These are phyloP conservation scores for Dactylellina drechsleri DNA, from an alignment of 2,329 filamentous ascomycete species.

Conservation along the genomic window DNA sequence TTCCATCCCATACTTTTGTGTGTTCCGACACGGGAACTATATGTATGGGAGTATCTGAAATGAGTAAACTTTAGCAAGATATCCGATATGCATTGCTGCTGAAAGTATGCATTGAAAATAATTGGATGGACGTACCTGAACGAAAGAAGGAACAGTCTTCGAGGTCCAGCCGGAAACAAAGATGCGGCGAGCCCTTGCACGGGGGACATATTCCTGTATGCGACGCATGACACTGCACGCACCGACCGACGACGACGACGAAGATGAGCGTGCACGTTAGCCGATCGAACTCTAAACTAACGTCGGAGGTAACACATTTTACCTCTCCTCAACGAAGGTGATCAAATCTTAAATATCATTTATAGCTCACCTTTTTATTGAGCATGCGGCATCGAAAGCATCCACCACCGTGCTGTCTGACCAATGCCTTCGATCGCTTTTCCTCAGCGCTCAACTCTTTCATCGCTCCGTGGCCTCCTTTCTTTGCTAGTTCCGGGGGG, in stretches of 20 bases:
- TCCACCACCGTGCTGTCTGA: slow-evolving; percentile 46
- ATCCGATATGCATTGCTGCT: slow-evolving; percentile 2
- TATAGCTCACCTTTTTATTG: slow-evolving; percentile 50
- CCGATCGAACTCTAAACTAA: slow-evolving; percentile 21
- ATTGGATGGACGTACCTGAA: slow-evolving; percentile 23
- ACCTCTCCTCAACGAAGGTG: background rate
- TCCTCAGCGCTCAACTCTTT: slow-evolving; percentile 49
- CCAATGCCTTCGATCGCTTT: slow-evolving; percentile 46
- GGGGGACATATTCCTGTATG: slow-evolving; percentile 49
- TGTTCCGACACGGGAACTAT: slow-evolving; percentile 51
- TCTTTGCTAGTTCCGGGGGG: slow-evolving; percentile 42
- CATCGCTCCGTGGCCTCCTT: slow-evolving; percentile 44
- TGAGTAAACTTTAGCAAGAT: slow-evolving; percentile 1
- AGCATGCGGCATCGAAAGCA: slow-evolving; percentile 52
- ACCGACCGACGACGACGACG: slow-evolving; percentile 1
- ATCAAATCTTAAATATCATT: background rate
- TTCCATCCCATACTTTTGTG: slow-evolving; percentile 41
- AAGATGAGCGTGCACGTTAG: slow-evolving; percentile 21
- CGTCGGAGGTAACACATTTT: slow-evolving; percentile 4
- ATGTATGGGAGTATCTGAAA: slow-evolving; percentile 47
- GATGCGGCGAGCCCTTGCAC: slow-evolving; percentile 49
- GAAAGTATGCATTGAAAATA: background rate
- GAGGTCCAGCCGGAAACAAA: slow-evolving; percentile 49
- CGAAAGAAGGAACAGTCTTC: slow-evolving; percentile 50
- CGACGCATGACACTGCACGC: slow-evolving; percentile 41